Base-by-base conservation (phyloP, 208 protist genomes). In the Spironucleus salmonicida region DNA sequence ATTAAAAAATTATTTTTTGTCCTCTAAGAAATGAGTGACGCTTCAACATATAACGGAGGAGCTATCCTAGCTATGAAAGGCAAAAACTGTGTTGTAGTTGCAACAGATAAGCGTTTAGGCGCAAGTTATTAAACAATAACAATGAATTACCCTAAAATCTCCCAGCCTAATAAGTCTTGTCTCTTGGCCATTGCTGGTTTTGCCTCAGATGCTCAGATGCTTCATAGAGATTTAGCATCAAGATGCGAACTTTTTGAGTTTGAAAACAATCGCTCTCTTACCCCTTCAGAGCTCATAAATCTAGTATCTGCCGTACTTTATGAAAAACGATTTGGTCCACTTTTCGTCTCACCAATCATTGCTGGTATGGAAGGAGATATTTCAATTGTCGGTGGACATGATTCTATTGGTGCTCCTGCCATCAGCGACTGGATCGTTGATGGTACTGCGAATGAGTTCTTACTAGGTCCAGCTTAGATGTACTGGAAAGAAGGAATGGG, bases 21-120 rank as follows among this genome's bases (percentile, higher is more conserved):
- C n/a, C n/a, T n/a, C n/a, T n/a, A 62, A 62, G 40, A 27, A 68
- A 68, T 68, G 62, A 29, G 34, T 35, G 34, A 69, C 42, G 78
- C 71, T 53, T 38, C 64, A 58, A 62, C 64, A 39, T 95, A 97
- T 86, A 98, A 94, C 82, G 95, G 95, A 62, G 91, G 91, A 75
- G 92, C 91, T 49, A 85, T 94, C 62, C 67, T 97, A 79, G 92
- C 92, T 30, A 97, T 98, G 93, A 85, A 87, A 0, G 95, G 95
- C 15, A 96, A 97, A 81, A 88, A 95, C 82, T 98, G 94, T 85
- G 93, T 97, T 66, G 93, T 94, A 9, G 95, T 98, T 76, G 91
- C 94, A 27, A 88, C 89, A 4, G 95, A 97, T 85, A 88, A 88
- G 68, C 88, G 93, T 57, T 90, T 96, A 66, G 93, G 94, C 77